A percentile compares a stretch with the other conserved stretches of the same genome.
These are phyloP conservation scores for Solanum bulbocastanum DNA, from an alignment of 257 asterid genomes.

Conservation along the genomic window DNA sequence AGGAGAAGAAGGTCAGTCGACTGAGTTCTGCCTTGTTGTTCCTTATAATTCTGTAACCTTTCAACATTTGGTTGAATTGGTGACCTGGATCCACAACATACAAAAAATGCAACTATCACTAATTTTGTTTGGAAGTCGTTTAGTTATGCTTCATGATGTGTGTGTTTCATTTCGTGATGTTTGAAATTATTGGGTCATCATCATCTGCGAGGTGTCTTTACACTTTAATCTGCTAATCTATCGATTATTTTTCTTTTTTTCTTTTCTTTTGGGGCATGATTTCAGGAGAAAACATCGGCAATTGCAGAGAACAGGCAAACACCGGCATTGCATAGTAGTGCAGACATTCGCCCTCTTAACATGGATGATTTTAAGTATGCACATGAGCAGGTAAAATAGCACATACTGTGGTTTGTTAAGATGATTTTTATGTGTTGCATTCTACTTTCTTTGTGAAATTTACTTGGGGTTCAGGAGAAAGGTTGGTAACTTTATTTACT, in stretches of 20 bases:
- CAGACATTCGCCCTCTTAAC: conserved; percentile 49
- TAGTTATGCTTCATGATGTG: neutral
- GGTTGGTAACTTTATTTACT: neutral
- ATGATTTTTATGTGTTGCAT: neutral
- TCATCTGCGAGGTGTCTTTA: neutral
- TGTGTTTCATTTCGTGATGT: neutral
- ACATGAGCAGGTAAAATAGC: conserved; percentile 41
- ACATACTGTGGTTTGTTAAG: neutral
- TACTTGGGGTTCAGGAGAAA: neutral
- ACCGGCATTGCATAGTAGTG: conserved; percentile 56
- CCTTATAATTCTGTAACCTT: neutral
- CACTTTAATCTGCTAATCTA: neutral
- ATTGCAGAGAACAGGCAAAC: conserved; percentile 39
- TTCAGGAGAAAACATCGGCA: conserved; percentile 53
- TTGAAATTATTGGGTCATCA: neutral
- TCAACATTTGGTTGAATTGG: neutral
- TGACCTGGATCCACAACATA: neutral
- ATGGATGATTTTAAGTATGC: conserved; percentile 59
- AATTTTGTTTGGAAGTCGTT: neutral
- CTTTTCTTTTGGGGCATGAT: neutral
- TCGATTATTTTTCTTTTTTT: neutral
- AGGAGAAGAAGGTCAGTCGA: conserved; percentile 44
- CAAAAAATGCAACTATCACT: neutral
- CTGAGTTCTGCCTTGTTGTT: neutral
- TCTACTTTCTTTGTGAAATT: neutral